A percentile compares a stretch with the other conserved stretches of the same genome.
These are phyloP conservation scores for Picea sitchensis DNA, from an alignment of 75 land plant genomes.

Conservation along the genomic window DNA sequence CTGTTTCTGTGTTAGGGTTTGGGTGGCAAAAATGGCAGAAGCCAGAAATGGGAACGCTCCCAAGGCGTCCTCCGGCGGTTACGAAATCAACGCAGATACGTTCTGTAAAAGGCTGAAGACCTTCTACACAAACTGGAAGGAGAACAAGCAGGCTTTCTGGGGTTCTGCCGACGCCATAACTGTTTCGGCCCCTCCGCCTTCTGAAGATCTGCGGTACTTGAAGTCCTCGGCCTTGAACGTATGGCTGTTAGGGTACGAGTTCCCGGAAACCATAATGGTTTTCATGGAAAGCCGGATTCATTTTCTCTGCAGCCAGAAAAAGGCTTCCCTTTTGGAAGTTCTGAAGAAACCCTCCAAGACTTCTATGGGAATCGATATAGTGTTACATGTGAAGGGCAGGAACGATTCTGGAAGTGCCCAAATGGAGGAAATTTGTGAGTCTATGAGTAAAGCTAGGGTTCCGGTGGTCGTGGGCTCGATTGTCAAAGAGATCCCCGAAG, in stretches of 20 bases:
- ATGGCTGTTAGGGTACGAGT: constrained; percentile 96
- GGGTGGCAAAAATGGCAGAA: constrained; percentile 43
- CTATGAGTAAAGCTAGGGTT: constrained; percentile 16
- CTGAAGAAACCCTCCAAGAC: constrained; percentile 63
- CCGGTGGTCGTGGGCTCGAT: constrained; percentile 49
- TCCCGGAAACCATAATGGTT: constrained; percentile 94
- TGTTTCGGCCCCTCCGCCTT: constrained; percentile 73
- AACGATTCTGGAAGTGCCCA: constrained; percentile 59
- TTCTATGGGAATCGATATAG: constrained; percentile 61
- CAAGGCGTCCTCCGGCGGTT: constrained; percentile 26
- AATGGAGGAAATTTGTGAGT: constrained; percentile 64
- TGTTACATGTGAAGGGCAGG: constrained; percentile 80
- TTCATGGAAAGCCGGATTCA: constrained; percentile 77
- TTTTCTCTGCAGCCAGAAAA: constrained; percentile 84
- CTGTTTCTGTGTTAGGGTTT: neutral
- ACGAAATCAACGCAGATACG: constrained; percentile 56
- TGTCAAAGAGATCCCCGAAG: constrained; percentile 72
- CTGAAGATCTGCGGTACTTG: constrained; percentile 87
- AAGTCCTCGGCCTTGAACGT: constrained; percentile 91
- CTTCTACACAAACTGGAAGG: constrained; percentile 70
- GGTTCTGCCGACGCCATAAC: constrained; percentile 62
- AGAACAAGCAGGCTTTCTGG: constrained; percentile 66
- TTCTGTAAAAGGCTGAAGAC: constrained; percentile 60
- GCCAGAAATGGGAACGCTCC: constrained; percentile 44
- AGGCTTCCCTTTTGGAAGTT: constrained; percentile 73